Evolutionary conservation across 1,284 basidiomycete genomes (phyloP).

Genomic region (Peniophora sp.): DNA sequence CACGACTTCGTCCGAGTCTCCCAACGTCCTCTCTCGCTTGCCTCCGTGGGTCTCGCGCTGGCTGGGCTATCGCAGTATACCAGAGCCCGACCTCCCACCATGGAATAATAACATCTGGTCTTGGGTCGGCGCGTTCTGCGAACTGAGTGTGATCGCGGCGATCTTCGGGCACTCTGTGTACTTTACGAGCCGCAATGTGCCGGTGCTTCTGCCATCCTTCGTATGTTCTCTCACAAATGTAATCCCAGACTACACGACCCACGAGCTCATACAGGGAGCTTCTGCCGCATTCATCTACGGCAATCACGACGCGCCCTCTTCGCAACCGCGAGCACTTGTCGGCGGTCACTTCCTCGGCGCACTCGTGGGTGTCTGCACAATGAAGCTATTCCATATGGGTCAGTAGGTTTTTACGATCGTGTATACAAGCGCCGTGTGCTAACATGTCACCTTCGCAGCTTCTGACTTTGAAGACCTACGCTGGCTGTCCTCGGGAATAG

Average conservation of each 20-base stretch:
- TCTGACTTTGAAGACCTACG: slow-evolving; percentile 34
- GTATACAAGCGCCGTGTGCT: no score
- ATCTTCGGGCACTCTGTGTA: slow-evolving; percentile 40
- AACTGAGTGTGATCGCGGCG: slow-evolving; percentile 47
- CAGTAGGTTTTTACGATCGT: no score
- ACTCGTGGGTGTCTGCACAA: slow-evolving; percentile 43
- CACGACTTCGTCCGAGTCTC: no score
- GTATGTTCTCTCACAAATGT: slow-evolving; percentile 19
- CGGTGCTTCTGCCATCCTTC: slow-evolving; percentile 41
- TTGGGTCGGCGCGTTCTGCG: slow-evolving; percentile 47
- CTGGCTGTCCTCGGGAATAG: slow-evolving; percentile 50
- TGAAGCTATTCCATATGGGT: slow-evolving; percentile 38
- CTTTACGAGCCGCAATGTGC: slow-evolving; percentile 38
- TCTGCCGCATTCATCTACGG: slow-evolving; percentile 52
- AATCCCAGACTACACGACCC: background rate
- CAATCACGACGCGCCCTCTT: slow-evolving; percentile 47
- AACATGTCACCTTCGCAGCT: slow-evolving; percentile 16
- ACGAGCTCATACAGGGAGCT: slow-evolving; percentile 34
- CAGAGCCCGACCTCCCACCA: slow-evolving; percentile 24
- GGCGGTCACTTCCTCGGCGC: slow-evolving; percentile 48
- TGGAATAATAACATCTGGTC: slow-evolving; percentile 36
- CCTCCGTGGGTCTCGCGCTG: slow-evolving; percentile 32
- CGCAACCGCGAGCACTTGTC: slow-evolving; percentile 52
- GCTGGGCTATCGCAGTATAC: slow-evolving; percentile 34
- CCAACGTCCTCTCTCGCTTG: slow-evolving; percentile 21